Base-by-base conservation (phyloP, 2,329 filamentous ascomycete species). In the Penicillium thymicola region DNA sequence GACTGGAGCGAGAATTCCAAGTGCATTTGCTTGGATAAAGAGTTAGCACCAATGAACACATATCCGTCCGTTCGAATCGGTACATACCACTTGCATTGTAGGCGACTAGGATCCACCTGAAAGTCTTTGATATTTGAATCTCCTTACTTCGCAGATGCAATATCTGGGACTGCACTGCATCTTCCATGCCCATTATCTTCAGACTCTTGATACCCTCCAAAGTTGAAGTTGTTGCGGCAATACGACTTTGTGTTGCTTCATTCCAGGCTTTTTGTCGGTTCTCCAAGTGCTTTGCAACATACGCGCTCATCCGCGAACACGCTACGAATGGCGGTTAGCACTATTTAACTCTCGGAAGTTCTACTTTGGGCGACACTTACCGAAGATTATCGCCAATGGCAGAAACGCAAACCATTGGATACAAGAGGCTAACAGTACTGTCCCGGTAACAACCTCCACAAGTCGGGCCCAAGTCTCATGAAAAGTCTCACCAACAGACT, bases 41-140 rank as follows among this genome's bases (percentile, higher is more conserved):
- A 36, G 30, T 47, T n/a, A 47, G 30, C 16, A 47, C 8, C 18
- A 27, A 34, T 3, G 4, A 5, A 8, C 5, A 21, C 2, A 46
- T 36, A 25, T 36, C 25, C 34, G 21, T 25, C 21, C 23, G 5
- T 47, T 30, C 14, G 8, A 47, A 21, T 30, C 14, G 2, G 9
- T 34, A 38, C 43, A 28, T 54, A 54, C 51, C 51, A 37, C 51
- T 54, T 21, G 43, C 51, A 27, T 54, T 54, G 14, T 46, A 54
- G n/a, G 51, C 43, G 8, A 48, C 51, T 27, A 54, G 16, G 11
- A 54, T 47, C 51, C 43, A 54, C 34, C 43, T 34, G 9, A 48
- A n/a, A 23, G 25, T 25, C 11, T 38, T 54, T n/a, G 43, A 54
- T 25, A 4, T 48, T 40, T 34, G 13, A 8, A 47, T 47, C 43